Evolutionary conservation across 2,329 filamentous ascomycete species (phyloP), one percentile per base, ranked within the genome.

Genomic region (Paraconiothyrium brasiliense): DNA sequence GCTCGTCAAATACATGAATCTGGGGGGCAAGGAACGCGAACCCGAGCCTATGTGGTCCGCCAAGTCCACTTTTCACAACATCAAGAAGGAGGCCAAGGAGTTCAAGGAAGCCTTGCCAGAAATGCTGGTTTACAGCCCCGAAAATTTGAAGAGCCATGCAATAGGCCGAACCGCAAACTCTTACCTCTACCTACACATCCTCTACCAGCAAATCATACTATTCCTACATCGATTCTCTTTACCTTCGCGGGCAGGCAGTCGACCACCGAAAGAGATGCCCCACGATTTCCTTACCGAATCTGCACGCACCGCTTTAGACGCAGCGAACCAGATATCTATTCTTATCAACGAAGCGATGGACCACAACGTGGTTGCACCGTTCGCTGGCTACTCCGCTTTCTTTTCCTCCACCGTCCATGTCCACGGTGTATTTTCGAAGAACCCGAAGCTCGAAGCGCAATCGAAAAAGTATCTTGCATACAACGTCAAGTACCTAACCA

Each of bases 321-420:
- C 94, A 7, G 95, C 95, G 4, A 93, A 92, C 72, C 88, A 90
- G 65, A 95, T 98, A 57, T 97, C 94, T 0, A 87, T 90, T 34
- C 83, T 98, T 49, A 87, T 98, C 54, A 89, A 90, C 67, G 92
- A 96, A 67, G 88, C 91, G 3, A 90, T 93, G 71, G 87, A 91
- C 13, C 89, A 94, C 74, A 89, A 91, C 62, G 87, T 98, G 8
- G 90, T 93, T 0, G 94, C 94, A 0, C 95, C 95, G 0, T 98
- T 98, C 76, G 92, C 93, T 1, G 94, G 95, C 1, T 99, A 98
- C 77, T 96, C 92, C 70, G 93, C 94, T 1, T 98, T 97, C 75
- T 88, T 94, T 24, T 94, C 94, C 1, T 95, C 93, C 56, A 97
- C 93, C 0, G 92, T 97, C n/a, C 95, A 98, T 72, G 92, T 98